Evolutionary conservation across 805 yeast genomes (phyloP).

Genomic region (Cephaloascus albidus): DNA sequence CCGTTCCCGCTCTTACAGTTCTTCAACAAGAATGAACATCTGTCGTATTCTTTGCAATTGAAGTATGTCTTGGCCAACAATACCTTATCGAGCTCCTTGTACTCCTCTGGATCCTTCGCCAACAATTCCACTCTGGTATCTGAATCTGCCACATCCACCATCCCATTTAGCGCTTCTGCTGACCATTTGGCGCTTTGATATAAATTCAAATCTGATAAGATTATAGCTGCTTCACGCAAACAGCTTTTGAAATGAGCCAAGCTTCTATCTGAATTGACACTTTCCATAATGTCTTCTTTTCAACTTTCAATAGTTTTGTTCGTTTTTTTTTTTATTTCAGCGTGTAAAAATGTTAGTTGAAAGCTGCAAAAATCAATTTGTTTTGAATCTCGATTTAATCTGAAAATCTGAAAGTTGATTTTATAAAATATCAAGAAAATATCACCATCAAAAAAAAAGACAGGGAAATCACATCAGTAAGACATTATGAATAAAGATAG

Average conservation of each 20-base stretch:
- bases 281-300: too few species aligned
- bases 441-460: too few species aligned
- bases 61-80: conserved; percentile 65
- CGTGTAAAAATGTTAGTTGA: not conserved
- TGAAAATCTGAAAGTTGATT: too few species aligned
- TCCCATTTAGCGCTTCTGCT: conserved; percentile 70
- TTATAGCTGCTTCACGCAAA: conserved; percentile 29
- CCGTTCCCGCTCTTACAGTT: conserved; percentile 42
- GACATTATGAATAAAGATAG: not conserved
- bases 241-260: not conserved
- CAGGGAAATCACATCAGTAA: too few species aligned
- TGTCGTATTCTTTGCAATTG: conserved; percentile 75
- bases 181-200: conserved; percentile 74
- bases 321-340: not conserved
- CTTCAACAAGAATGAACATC: conserved; percentile 56
- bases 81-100: conserved; percentile 31
- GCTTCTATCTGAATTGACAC: too few species aligned
- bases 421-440: too few species aligned
- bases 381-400: too few species aligned
- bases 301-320: too few species aligned
- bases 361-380: too few species aligned
- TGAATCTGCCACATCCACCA: conserved; percentile 12
- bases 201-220: conserved; percentile 48
- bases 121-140: not conserved
- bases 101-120: conserved; percentile 18